Conservation (phyloP, 305 asterid species). For the Fraxinus xanthoxyloides region DNA sequence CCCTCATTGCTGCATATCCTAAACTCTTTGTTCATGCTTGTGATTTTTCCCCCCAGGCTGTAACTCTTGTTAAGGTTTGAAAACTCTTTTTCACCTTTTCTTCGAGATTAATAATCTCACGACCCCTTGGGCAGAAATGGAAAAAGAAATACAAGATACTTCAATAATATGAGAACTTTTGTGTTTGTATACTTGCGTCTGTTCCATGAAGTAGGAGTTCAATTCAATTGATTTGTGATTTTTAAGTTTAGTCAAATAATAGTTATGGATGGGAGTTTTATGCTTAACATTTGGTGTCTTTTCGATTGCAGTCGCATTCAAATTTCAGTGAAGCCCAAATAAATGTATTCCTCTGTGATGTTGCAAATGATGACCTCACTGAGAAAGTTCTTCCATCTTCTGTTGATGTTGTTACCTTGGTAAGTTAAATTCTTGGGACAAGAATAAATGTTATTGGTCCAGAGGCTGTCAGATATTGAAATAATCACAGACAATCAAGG, state of each 20-base stretch:
- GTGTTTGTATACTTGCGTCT: conserved; percentile 1
- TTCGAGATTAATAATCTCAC: neutral
- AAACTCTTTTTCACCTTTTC: conserved; percentile 5
- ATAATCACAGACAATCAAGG: neutral
- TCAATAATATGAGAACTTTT: conserved; percentile 1
- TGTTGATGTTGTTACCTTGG: conserved; percentile 73
- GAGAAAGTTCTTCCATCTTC: conserved; percentile 51
- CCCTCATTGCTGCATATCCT: conserved; percentile 67
- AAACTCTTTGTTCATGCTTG: conserved; percentile 70
- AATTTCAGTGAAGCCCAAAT: conserved; percentile 41
- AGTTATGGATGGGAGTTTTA: neutral
- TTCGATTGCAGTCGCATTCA: conserved; percentile 53
- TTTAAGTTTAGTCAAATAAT: neutral
- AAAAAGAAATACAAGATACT: neutral
- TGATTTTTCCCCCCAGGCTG: conserved; percentile 70
- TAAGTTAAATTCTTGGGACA: conserved; percentile 34
- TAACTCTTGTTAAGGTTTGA: conserved; percentile 68
- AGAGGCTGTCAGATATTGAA: neutral
- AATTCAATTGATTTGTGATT: neutral
- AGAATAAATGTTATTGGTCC: conserved; percentile 3
- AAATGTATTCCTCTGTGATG: conserved; percentile 63
- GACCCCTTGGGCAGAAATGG: neutral
- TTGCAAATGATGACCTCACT: conserved; percentile 58
- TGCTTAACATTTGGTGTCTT: conserved; percentile 25
- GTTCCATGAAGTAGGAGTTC: neutral